phyloP scores from a whole-genome alignment of 2,329 filamentous ascomycete species.

The Fusarium tricinctum region DNA sequence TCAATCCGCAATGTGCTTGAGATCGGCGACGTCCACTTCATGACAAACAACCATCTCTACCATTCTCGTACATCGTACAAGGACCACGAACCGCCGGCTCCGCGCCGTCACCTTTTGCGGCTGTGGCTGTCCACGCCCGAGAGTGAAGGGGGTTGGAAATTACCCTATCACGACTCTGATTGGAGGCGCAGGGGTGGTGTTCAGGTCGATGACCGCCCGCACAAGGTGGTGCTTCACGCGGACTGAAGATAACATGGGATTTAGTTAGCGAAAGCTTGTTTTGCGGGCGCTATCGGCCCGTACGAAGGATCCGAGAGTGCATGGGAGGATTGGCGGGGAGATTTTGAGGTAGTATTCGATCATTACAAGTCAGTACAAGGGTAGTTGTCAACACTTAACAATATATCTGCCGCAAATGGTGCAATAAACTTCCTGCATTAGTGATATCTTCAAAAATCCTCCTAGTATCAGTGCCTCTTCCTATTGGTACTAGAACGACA shows the following conservation, averaged over 20 bases:
- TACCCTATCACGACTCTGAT: conserved; percentile 82
- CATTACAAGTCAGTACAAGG: too few species aligned
- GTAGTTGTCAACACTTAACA: too few species aligned
- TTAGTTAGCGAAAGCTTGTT: neutral
- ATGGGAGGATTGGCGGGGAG: too few species aligned
- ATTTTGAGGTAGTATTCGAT: too few species aligned
- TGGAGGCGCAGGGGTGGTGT: conserved; percentile 85
- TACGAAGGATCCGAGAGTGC: too few species aligned
- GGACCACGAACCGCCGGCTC: conserved; percentile 71
- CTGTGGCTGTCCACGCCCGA: conserved; percentile 86
- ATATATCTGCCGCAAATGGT: too few species aligned
- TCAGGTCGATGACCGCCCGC: conserved; percentile 24
- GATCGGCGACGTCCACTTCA: conserved; percentile 87
- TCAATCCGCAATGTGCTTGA: conserved; percentile 87
- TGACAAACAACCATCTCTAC: conserved; percentile 82
- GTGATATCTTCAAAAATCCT: too few species aligned
- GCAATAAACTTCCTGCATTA: too few species aligned
- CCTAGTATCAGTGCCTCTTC: too few species aligned
- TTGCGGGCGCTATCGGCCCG: neutral
- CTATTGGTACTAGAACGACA: too few species aligned
- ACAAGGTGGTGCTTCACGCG: conserved; percentile 24
- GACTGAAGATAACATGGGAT: conserved; percentile 1
- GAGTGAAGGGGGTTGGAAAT: conserved; percentile 82
- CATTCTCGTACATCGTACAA: conserved; percentile 86
- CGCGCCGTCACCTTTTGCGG: conserved; percentile 82